These are phyloP conservation scores for Penicillium desertorum DNA, from an alignment of 495 filamentous ascomycete species.

Conservation along the genomic window DNA sequence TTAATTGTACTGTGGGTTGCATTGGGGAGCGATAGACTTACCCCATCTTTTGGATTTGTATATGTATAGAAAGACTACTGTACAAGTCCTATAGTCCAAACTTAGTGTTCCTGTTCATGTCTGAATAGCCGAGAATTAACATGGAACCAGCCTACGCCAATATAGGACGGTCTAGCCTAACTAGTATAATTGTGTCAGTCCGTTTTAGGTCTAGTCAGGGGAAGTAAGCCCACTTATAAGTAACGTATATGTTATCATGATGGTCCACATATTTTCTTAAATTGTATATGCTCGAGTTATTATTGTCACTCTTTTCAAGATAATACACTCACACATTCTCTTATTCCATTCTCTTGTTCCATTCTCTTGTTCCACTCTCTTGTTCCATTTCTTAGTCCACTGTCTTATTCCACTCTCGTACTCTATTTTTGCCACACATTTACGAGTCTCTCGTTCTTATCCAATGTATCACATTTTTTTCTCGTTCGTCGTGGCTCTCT, in stretches of 20 bases:
- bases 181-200: background rate
- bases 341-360: no score
- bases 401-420: background rate
- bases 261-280: no score
- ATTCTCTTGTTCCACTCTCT: no score
- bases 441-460: slow-evolving; percentile 4
- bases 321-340: slow-evolving; percentile 1
- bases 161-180: slow-evolving; percentile 5
- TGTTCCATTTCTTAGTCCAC: background rate
- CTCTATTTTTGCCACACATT: background rate
- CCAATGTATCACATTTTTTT: slow-evolving; percentile 5
- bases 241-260: background rate
- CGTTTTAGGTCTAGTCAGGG: slow-evolving; percentile 7
- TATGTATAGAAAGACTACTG: slow-evolving; percentile 14
- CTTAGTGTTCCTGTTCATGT: background rate
- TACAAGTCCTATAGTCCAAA: slow-evolving; percentile 1
- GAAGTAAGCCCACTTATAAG: background rate
- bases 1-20: slow-evolving; percentile 15
- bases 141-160: background rate
- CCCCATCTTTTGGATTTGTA: slow-evolving; percentile 11
- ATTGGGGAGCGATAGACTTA: background rate
- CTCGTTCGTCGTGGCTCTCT: slow-evolving; percentile 8
- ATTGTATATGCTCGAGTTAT: background rate
- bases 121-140: background rate
- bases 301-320: slow-evolving; percentile 6